Evolutionary conservation across 169 alveolate species (phyloP), one percentile per base, ranked within the genome.

Genomic region (Babesia caballi): DNA sequence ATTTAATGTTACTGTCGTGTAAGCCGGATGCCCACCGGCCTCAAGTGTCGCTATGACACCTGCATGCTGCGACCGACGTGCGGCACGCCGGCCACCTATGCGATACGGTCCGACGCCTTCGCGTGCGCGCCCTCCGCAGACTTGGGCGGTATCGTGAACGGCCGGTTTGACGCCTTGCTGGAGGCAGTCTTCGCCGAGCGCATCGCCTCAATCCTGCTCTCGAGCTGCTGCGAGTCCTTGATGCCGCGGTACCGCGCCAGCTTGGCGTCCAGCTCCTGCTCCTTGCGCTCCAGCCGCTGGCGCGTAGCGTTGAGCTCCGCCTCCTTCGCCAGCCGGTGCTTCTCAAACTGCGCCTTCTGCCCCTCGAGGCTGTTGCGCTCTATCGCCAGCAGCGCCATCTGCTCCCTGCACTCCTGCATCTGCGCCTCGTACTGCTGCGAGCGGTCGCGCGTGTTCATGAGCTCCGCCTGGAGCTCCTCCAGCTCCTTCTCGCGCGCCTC

Each of bases 291-390:
- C 25, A 81, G 42, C 11, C 84, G 41, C 33, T 81, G 88, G 21
- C 71, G 52, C n/a, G 68, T 53, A 23, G 88, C 84, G 47, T 63
- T 60, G n/a, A 81, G 56, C 41, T 81, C 84, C 15, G 57, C 66
- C 35, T 72, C 80, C 21, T 72, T 70, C 4, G 71, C 66, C 50
- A 56, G 30, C 25, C 36, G 71, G 23, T 81, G 69, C n/a, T 51
- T 54, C 47, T 81, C 76, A 28, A 81, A 81, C 61, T 81, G 88
- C 28, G 60, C 84, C 49, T 66, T 81, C 35, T 71, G 88, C 27
- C 85, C 88, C 36, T 81, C 84, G 36, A 81, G 75, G 40, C 84
- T 81, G 65, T 81, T 70, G 15, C 74, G 59, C 63, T 81, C 88
- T 21, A 81, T 81, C 21, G 84, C 72, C 30, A 81, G 81, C 66